These are phyloP conservation scores for Trichophyton simii DNA, from an alignment of 2,329 filamentous ascomycete species.

Conservation along the genomic window DNA sequence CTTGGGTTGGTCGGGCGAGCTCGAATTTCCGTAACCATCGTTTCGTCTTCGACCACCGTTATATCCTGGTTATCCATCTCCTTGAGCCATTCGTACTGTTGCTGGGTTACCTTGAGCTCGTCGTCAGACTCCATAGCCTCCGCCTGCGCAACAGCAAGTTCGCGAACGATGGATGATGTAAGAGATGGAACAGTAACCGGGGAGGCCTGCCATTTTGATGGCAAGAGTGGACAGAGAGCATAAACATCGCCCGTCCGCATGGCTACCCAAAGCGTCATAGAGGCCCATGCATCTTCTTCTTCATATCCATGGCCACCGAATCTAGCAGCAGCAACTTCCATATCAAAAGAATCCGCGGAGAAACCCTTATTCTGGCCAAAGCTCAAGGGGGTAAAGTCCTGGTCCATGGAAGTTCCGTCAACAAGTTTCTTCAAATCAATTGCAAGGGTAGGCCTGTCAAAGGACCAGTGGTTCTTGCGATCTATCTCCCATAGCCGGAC, in stretches of 20 bases:
- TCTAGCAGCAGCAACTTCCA: slow-evolving; percentile 82
- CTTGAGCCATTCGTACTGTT: slow-evolving; percentile 49
- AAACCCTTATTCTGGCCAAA: slow-evolving; percentile 67
- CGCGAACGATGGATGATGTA: slow-evolving; percentile 68
- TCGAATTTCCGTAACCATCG: slow-evolving; percentile 41
- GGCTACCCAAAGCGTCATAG: slow-evolving; percentile 95
- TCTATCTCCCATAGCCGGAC: slow-evolving; percentile 87
- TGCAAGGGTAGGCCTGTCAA: slow-evolving; percentile 68
- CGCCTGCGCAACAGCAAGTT: slow-evolving; percentile 39
- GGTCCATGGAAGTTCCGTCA: slow-evolving; percentile 67
- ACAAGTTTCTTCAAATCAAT: slow-evolving; percentile 82
- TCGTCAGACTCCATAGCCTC: slow-evolving; percentile 32
- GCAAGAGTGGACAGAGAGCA: slow-evolving; percentile 78
- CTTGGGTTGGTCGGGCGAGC: slow-evolving; percentile 42
- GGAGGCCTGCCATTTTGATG: slow-evolving; percentile 70
- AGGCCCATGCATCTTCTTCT: slow-evolving; percentile 62
- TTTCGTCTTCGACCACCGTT: slow-evolving; percentile 22
- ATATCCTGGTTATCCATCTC: slow-evolving; percentile 43
- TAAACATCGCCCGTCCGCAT: slow-evolving; percentile 92
- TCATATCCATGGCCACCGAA: slow-evolving; percentile 61
- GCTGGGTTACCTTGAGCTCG: slow-evolving; percentile 36
- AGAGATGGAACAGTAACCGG: slow-evolving; percentile 68
- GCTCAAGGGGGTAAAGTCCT: slow-evolving; percentile 68
- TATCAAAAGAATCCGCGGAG: slow-evolving; percentile 79
- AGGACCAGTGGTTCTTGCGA: slow-evolving; percentile 70